These are phyloP conservation scores for Colletotrichum sp. DNA, from an alignment of 2,329 filamentous ascomycete species.

Conservation along the genomic window DNA sequence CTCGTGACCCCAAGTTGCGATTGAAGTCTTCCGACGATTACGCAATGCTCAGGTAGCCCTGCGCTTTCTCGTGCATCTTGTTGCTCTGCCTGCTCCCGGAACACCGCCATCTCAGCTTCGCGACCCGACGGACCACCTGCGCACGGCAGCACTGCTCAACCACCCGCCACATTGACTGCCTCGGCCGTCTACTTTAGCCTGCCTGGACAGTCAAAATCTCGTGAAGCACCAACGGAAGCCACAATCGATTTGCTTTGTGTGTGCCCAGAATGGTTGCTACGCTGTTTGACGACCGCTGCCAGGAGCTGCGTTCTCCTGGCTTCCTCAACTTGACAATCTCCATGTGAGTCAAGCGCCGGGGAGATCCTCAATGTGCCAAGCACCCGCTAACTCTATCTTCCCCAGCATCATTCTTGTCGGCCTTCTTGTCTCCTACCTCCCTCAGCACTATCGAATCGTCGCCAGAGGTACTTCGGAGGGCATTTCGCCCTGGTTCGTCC, in stretches of 20 bases:
- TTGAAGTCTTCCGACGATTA: background rate
- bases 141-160: background rate
- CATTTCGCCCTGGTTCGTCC: slow-evolving; percentile 92
- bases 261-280: slow-evolving; percentile 3
- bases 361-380: too few relatives aligned
- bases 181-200: background rate
- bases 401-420: slow-evolving; percentile 78
- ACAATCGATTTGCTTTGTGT: background rate
- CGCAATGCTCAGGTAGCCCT: slow-evolving; percentile 17
- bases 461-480: slow-evolving; percentile 85
- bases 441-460: slow-evolving; percentile 93
- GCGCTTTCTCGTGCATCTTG: background rate
- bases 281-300: slow-evolving; percentile 45
- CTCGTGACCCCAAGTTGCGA: background rate
- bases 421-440: slow-evolving; percentile 90
- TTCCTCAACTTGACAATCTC: slow-evolving; percentile 62
- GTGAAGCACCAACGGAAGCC: background rate
- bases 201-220: background rate
- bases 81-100: slow-evolving; percentile 3
- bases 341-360: slow-evolving; percentile 45
- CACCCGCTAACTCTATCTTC: slow-evolving; percentile 22
- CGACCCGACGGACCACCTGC: background rate
- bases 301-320: slow-evolving; percentile 56
- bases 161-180: background rate
- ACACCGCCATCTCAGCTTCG: background rate